A percentile compares a stretch with the other conserved stretches of the same genome.
These are phyloP conservation scores for Tylopilus balloui DNA, from an alignment of 768 basidiomycete species.

Conservation along the genomic window DNA sequence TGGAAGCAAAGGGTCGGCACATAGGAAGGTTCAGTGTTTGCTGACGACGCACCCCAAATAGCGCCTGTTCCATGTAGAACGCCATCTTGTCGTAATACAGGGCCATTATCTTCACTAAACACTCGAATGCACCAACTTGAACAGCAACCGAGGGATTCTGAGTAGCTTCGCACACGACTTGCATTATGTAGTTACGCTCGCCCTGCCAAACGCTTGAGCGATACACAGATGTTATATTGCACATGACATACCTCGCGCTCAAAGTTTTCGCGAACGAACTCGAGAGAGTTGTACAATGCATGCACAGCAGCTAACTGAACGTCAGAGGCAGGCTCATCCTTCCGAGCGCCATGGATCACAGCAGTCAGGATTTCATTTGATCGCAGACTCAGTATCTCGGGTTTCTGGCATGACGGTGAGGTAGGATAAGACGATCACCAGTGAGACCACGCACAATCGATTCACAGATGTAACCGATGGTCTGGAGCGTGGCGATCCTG, in stretches of 20 bases:
- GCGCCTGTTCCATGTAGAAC: conserved; percentile 98
- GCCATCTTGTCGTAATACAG: conserved; percentile 99
- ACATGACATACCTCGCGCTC: conserved; percentile 77
- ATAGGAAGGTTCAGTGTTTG: conserved; percentile 2
- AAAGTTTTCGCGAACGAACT: conserved; percentile 97
- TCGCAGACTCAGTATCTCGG: conserved; percentile 81
- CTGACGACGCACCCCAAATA: conserved; percentile 78
- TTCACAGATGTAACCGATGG: conserved; percentile 98
- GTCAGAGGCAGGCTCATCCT: conserved; percentile 87
- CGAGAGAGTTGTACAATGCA: conserved; percentile 91
- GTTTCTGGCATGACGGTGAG: conserved; percentile 56
- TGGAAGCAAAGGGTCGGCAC: conserved; percentile 32
- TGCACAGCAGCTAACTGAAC: conserved; percentile 93
- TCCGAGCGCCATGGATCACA: conserved; percentile 95
- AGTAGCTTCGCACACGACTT: conserved; percentile 97
- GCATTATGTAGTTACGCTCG: conserved; percentile 99
- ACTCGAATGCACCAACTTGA: conserved; percentile 95
- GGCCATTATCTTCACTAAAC: conserved; percentile 93
- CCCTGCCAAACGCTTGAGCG: conserved; percentile 50
- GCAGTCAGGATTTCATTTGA: conserved; percentile 98
- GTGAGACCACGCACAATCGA: conserved; percentile 65
- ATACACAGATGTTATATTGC: not conserved
- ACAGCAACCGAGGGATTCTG: conserved; percentile 76
- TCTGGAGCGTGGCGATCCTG: conserved; percentile 83
- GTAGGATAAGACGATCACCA: not conserved